Evolutionary conservation across 1,284 basidiomycete genomes (phyloP).

Genomic region (Malassezia brasiliensis): DNA sequence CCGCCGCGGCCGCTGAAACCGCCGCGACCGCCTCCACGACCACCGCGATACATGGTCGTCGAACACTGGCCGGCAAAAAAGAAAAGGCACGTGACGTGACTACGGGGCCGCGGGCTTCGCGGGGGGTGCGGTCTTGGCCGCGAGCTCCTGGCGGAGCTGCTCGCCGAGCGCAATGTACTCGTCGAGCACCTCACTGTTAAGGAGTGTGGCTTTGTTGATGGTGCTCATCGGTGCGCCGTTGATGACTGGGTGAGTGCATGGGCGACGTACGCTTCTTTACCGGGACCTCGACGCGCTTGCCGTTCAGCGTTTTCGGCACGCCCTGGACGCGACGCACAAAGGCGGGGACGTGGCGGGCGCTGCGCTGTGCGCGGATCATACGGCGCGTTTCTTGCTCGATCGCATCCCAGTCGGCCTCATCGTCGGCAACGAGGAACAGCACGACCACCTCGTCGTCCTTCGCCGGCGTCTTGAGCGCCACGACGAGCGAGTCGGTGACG

Average conservation of each 20-base stretch:
- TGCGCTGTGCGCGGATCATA: constrained; percentile 60
- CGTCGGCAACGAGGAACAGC: constrained; percentile 63
- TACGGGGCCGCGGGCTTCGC: constrained; percentile 9
- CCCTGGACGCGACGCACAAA: constrained; percentile 63
- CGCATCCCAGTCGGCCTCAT: constrained; percentile 52
- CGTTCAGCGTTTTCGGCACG: constrained; percentile 71
- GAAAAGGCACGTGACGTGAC: constrained; percentile 16
- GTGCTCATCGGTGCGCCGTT: constrained; percentile 64
- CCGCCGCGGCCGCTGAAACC: constrained; percentile 33
- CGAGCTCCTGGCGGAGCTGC: constrained; percentile 51
- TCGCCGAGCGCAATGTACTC: constrained; percentile 59
- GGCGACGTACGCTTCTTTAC: constrained; percentile 57
- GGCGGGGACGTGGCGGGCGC: constrained; percentile 48
- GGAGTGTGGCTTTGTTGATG: constrained; percentile 66
- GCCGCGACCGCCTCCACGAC: constrained; percentile 32
- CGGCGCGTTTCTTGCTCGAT: constrained; percentile 55
- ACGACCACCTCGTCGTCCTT: constrained; percentile 73
- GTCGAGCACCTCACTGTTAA: constrained; percentile 64
- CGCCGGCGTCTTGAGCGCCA: constrained; percentile 62
- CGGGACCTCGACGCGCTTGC: constrained; percentile 72
- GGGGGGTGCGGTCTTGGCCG: constrained; percentile 16
- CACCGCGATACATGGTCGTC: constrained; percentile 17
- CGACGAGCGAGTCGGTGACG: constrained; percentile 64
- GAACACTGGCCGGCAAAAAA: background rate
- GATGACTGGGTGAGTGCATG: constrained; percentile 55